Evolutionary conservation across 176 grass and related monocot species (phyloP).

Genomic region (Oryza punctata): DNA sequence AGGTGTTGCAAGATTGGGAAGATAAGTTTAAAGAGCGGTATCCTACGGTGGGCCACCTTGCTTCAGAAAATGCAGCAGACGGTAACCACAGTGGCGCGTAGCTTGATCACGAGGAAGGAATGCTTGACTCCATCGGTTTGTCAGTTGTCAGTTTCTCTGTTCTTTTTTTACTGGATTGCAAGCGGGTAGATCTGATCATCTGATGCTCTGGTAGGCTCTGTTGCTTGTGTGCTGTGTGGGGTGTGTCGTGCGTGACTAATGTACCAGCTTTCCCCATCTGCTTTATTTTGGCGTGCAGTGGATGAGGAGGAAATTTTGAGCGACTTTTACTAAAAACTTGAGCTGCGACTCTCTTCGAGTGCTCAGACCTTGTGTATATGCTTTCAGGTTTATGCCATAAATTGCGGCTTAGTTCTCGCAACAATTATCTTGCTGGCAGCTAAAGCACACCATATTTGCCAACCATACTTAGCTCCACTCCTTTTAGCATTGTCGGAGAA

Average conservation of each 20-base stretch:
- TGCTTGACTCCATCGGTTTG: constrained; percentile 32
- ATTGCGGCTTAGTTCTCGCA: constrained; percentile 24
- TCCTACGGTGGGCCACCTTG: constrained; percentile 68
- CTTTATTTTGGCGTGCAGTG: constrained; percentile 16
- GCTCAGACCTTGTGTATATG: not conserved
- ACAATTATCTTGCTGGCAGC: constrained; percentile 30
- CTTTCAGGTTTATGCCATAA: constrained; percentile 22
- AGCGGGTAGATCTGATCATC: constrained; percentile 46
- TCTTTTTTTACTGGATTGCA: constrained; percentile 5
- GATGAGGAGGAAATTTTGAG: constrained; percentile 31
- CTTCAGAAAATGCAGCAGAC: constrained; percentile 25
- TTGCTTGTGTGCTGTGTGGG: not conserved
- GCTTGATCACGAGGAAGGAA: constrained; percentile 24
- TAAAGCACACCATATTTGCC: constrained; percentile 28
- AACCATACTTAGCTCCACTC: not conserved
- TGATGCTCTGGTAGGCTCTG: constrained; percentile 33
- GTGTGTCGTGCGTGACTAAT: constrained; percentile 6
- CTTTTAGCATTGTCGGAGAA: constrained; percentile 32
- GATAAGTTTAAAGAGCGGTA: constrained; percentile 93
- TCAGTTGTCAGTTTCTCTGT: constrained; percentile 9
- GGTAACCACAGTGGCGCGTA: not conserved
- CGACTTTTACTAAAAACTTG: not conserved
- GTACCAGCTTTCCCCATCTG: constrained; percentile 18
- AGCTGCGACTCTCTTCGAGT: not conserved
- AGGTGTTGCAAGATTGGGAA: constrained; percentile 88